Evolutionary conservation across 768 basidiomycete species (phyloP), one percentile per base, ranked within the genome.

Genomic region (Favolaschia claudopus): DNA sequence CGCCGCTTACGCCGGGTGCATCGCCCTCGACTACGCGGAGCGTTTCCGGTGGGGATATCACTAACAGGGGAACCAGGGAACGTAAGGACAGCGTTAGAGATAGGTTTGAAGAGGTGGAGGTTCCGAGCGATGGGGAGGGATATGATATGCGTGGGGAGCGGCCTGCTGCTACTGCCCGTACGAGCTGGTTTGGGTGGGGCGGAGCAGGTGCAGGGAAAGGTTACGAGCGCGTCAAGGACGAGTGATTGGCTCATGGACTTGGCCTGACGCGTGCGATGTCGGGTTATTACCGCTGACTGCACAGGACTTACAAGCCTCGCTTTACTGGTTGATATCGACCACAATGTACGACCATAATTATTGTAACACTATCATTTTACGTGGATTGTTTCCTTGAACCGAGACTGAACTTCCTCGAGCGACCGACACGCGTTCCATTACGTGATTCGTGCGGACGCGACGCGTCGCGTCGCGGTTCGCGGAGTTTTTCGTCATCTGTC

Each of bases 61-160:
- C 50, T 10, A 43, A 60, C 15, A 43, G 60, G 5, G 29, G 27
- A 13, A 44, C 80, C 7, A 77, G 85, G 36, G 82, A 81, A 66
- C 78, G 85, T 40, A 73, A 77, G 12, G 63, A 64, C 54, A 64
- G 76, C 75, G 15, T 77, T 68, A 39, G 42, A 25, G 43, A 10
- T 4, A 76, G 74, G 57, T 89, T 88, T 60, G 91, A 91, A 64
- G 88, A 92, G 74, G 82, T 87, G 2, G 85, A 88, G 58, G 85
- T 87, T n/a, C 84, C 85, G 37, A 88, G 86, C 54, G 89, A 92
- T 62, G 81, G 79, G 14, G 90, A 92, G 60, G 87, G 85, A 7
- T 84, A 89, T 53, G 83, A 86, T 51, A 76, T 75, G 42, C 2
- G 51, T 12, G 67, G 67, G 20, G 76, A 63, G 29, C 68, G 48